A percentile compares a stretch with the other conserved stretches of the same genome.
Evolutionary conservation across 2,329 filamentous ascomycete genomes (phyloP).

Genomic region (Claviceps cyperi): DNA sequence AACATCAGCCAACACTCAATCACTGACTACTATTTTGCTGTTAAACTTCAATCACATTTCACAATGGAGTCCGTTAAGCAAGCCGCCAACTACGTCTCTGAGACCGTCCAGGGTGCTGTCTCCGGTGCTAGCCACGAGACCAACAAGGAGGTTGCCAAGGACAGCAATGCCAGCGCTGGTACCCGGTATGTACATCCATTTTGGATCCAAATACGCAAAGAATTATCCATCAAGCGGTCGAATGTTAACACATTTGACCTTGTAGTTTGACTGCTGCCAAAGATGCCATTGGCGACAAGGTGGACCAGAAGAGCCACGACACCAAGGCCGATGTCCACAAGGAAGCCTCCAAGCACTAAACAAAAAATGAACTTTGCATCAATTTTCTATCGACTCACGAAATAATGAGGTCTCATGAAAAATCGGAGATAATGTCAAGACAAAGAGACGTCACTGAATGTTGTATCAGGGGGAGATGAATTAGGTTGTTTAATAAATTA

Average conservation of each 20-base stretch:
- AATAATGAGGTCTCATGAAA: too few species aligned
- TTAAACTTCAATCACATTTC: background rate
- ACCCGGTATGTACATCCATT: conserved; percentile 33
- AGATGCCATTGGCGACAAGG: conserved; percentile 35
- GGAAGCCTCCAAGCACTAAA: conserved; percentile 19
- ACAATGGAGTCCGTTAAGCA: conserved; percentile 41
- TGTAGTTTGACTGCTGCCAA: conserved; percentile 30
- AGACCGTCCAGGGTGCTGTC: conserved; percentile 44
- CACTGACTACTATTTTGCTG: conserved; percentile 6
- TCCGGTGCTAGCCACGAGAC: conserved; percentile 49
- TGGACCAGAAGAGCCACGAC: conserved; percentile 26
- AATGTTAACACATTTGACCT: background rate
- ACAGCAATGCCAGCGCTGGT: conserved; percentile 33
- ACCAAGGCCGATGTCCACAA: conserved; percentile 29
- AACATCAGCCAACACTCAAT: conserved; percentile 3
- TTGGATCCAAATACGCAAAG: too few species aligned
- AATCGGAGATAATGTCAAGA: too few species aligned
- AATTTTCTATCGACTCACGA: background rate
- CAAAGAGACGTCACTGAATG: too few species aligned
- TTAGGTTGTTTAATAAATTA: too few species aligned
- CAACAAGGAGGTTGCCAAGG: conserved; percentile 58
- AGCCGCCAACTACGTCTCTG: conserved; percentile 54
- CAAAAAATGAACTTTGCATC: background rate
- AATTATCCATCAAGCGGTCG: too few species aligned
- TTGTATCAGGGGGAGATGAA: too few species aligned